Evolutionary conservation across 495 filamentous ascomycete species (phyloP).

Genomic region (Podospora australis): DNA sequence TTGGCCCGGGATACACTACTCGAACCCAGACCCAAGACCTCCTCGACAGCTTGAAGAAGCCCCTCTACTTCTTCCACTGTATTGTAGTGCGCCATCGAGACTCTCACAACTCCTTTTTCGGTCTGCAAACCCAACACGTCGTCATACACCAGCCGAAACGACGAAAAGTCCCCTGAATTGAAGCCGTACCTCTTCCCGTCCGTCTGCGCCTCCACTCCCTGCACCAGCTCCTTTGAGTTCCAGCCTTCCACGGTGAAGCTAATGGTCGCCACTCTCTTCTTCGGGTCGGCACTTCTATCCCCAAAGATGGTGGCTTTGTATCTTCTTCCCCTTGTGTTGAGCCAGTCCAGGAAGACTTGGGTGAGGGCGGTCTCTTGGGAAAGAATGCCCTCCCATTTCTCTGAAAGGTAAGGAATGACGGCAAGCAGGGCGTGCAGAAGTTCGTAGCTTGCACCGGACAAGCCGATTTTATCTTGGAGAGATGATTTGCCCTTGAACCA

Average conservation of each 20-base stretch:
- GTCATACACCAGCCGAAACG: conserved; percentile 49
- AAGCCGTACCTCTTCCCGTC: conserved; percentile 44
- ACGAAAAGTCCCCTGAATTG: conserved; percentile 65
- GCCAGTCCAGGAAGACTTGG: conserved; percentile 47
- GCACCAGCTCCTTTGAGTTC: conserved; percentile 52
- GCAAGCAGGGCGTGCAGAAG: conserved; percentile 51
- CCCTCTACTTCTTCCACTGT: conserved; percentile 54
- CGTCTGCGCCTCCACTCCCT: conserved; percentile 50
- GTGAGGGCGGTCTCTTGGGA: conserved; percentile 58
- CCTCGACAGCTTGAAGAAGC: conserved; percentile 25
- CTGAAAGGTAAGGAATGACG: conserved; percentile 50
- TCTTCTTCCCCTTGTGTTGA: conserved; percentile 30
- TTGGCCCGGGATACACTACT: too few species aligned
- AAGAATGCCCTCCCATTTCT: conserved; percentile 47
- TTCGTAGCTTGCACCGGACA: conserved; percentile 62
- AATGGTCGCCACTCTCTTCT: conserved; percentile 54
- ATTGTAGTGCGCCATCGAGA: conserved; percentile 72
- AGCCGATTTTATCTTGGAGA: conserved; percentile 57
- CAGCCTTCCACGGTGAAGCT: conserved; percentile 57
- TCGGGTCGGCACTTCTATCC: conserved; percentile 36
- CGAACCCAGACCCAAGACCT: conserved; percentile 16
- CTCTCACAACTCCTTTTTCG: conserved; percentile 58
- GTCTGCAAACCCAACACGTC: conserved; percentile 51
- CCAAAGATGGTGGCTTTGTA: conserved; percentile 52
- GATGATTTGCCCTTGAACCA: conserved; percentile 57